Percentiles rank a stretch among this genome's conserved stretches.
phyloP scores from a whole-genome alignment of 495 filamentous ascomycete genomes.

The Podospora fimiseda region DNA sequence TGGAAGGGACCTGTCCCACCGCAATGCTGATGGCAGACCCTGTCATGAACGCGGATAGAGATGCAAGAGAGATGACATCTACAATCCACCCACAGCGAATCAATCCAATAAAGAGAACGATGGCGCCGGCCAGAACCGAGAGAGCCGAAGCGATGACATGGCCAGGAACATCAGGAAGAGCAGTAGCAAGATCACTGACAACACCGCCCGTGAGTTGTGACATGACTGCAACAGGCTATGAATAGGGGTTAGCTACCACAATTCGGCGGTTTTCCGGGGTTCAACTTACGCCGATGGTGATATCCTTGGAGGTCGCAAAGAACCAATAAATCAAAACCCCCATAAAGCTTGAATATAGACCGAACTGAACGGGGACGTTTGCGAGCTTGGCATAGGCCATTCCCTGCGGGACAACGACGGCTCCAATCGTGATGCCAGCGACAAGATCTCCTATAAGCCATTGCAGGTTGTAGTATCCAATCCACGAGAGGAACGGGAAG shows the following conservation, averaged over 20 bases:
- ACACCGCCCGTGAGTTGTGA: conserved; percentile 84
- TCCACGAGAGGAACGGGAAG: conserved; percentile 88
- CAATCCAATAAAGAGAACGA: conserved; percentile 76
- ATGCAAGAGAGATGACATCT: conserved; percentile 86
- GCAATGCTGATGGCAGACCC: conserved; percentile 90
- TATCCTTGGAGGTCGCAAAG: conserved; percentile 98
- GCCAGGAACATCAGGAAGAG: conserved; percentile 50
- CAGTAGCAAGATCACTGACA: conserved; percentile 51
- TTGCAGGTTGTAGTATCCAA: conserved; percentile 76
- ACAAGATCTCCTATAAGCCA: conserved; percentile 88
- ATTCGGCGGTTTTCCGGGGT: neutral
- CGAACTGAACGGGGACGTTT: conserved; percentile 68
- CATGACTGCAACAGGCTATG: conserved; percentile 88
- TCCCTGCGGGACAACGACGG: conserved; percentile 91
- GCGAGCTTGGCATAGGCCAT: conserved; percentile 96
- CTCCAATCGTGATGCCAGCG: conserved; percentile 89
- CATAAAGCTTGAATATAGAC: conserved; percentile 97
- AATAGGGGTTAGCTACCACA: conserved; percentile 6
- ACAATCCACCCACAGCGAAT: conserved; percentile 84
- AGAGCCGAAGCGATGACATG: conserved; percentile 72
- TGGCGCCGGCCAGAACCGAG: conserved; percentile 72
- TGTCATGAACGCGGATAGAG: conserved; percentile 97
- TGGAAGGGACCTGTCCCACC: conserved; percentile 72
- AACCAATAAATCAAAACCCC: conserved; percentile 97
- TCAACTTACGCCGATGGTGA: conserved; percentile 86